Base-by-base conservation (phyloP, 495 filamentous ascomycete species). In the Tuber calosporum region DNA sequence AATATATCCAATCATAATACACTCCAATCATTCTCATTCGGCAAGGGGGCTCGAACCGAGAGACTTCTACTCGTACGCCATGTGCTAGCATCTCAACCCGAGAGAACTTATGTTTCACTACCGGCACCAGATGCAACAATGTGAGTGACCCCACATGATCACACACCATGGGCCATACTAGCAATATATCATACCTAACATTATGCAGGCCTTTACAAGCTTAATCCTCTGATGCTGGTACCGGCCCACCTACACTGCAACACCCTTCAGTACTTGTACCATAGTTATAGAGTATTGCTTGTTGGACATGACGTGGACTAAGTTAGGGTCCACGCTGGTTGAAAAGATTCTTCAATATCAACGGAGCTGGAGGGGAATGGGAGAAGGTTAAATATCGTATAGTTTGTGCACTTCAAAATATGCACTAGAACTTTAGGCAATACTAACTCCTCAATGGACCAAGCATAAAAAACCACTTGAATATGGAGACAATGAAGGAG, bases 121-220 rank as follows among this genome's bases (percentile, higher is more conserved):
- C 8, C 39, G 8, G 39, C 9, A 19, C 53, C 26, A 15, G 26
- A 62, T 34, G 34, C 2, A 62, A 30, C 26, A 62, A 11, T 30
- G n/a, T 62, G 53, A 30, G 53, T 62, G 53, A 58, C n/a, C 45
- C 4, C 45, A 53, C 45, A 53, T 53, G 45, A 53, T 53, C 45
- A 1, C 22, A 53, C 45, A 53, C 20, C 20, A n/a, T 53, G 45
- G 45, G 45, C 45, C 45, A 26, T n/a, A n/a, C 45, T 17, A 26
- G 5, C n/a, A n/a, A n/a, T n/a, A n/a, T n/a, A n/a, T n/a, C n/a
- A n/a, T 11, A 11, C 8, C n/a, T 58, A 58, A 62, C 26, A 11
- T 19, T 34, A 11, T 17, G 26, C 13, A 17, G 20, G 45, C 22
- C 45, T 53, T 53, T 17, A 53, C 45, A 6, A 53, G 1, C 11